phyloP scores from a whole-genome alignment of 2,329 filamentous ascomycete species.

The Hortaea werneckii region DNA sequence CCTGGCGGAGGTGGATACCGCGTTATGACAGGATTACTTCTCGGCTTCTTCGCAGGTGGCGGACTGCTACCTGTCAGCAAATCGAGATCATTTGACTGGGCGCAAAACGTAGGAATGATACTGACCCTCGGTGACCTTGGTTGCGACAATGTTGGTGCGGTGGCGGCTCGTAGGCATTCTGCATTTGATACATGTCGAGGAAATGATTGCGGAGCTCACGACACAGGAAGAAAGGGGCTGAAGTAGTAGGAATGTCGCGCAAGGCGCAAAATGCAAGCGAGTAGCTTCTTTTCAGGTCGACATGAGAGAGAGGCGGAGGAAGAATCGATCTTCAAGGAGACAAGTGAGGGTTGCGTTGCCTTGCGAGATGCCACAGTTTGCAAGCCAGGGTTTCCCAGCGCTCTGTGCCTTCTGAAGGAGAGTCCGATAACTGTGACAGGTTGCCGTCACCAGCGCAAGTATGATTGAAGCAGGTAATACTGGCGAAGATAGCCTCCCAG shows the following conservation, averaged over 20 bases:
- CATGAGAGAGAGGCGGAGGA: neutral
- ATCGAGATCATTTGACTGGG: neutral
- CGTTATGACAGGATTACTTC: slow-evolving; percentile 39
- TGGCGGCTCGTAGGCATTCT: neutral
- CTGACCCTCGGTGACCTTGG: slow-evolving; percentile 2
- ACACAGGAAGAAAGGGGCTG: neutral
- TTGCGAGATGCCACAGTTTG: neutral
- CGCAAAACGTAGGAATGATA: neutral
- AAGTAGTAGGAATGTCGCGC: neutral
- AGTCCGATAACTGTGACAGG: no score
- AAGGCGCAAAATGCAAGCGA: neutral
- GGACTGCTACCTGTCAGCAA: slow-evolving; percentile 10
- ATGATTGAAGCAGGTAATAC: no score
- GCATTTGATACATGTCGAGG: slow-evolving; percentile 1
- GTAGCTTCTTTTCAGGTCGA: neutral
- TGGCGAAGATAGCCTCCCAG: no score
- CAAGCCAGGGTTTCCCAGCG: neutral
- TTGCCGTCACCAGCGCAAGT: no score
- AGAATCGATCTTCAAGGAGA: neutral
- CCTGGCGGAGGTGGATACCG: slow-evolving; percentile 41
- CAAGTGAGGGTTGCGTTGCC: neutral
- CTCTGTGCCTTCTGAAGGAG: no score
- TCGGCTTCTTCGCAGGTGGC: slow-evolving; percentile 32
- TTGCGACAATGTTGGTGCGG: neutral
- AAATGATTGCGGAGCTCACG: neutral